Evolutionary conservation across 495 filamentous ascomycete species (phyloP).

Genomic region (Pseudevernia furfuracea): DNA sequence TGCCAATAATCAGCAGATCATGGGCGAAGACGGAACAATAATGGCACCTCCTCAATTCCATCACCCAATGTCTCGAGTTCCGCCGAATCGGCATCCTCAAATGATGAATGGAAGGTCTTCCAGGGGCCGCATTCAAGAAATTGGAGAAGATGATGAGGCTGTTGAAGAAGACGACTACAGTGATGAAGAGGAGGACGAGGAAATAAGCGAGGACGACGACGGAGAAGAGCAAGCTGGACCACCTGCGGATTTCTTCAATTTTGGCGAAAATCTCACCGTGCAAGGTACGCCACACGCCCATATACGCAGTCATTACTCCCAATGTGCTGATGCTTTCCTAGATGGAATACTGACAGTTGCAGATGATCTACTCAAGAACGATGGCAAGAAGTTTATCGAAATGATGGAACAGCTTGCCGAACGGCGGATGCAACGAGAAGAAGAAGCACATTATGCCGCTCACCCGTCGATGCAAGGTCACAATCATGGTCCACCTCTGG

Average conservation of each 20-base stretch:
- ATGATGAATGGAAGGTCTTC: constrained; percentile 25
- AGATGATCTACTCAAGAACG: constrained; percentile 96
- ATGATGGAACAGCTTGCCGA: constrained; percentile 99
- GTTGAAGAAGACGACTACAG: constrained; percentile 47
- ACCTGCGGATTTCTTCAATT: constrained; percentile 82
- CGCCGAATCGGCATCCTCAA: constrained; percentile 39
- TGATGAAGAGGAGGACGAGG: constrained; percentile 49
- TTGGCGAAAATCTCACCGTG: constrained; percentile 92
- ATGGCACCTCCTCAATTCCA: constrained; percentile 55
- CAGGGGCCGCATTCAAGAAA: constrained; percentile 50
- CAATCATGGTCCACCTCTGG: constrained; percentile 59
- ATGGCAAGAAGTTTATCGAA: constrained; percentile 99
- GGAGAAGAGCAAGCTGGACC: constrained; percentile 45
- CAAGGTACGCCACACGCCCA: constrained; percentile 63
- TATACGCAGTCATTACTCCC: constrained; percentile 26
- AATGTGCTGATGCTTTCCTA: constrained; percentile 45
- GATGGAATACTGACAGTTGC: constrained; percentile 98
- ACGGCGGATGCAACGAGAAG: constrained; percentile 91
- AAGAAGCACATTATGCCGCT: constrained; percentile 69
- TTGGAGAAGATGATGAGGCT: constrained; percentile 61
- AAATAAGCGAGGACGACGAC: constrained; percentile 47
- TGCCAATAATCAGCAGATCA: constrained; percentile 74
- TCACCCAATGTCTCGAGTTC: constrained; percentile 45
- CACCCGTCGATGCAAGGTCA: constrained; percentile 44
- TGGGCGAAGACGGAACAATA: constrained; percentile 47